These are phyloP conservation scores for Salix caprea DNA, from an alignment of 345 rosid species.

Conservation along the genomic window DNA sequence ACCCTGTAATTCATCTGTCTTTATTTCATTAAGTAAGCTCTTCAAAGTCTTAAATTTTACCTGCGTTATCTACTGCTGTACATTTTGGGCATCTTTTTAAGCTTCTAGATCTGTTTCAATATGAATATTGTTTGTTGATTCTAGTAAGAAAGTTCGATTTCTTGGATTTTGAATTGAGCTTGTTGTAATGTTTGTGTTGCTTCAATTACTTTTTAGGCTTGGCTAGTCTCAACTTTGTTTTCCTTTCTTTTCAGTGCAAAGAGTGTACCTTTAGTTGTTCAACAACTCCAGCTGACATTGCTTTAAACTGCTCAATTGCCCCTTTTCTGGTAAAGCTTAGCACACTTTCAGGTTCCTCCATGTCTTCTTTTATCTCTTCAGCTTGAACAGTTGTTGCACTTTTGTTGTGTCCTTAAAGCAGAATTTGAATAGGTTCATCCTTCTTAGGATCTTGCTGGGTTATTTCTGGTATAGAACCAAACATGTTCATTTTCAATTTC, in stretches of 20 bases:
- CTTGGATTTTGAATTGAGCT: neutral
- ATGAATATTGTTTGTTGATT: neutral
- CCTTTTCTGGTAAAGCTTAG: neutral
- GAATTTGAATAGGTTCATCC: neutral
- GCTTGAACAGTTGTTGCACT: neutral
- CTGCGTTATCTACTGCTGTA: neutral
- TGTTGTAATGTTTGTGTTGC: neutral
- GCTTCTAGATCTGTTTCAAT: slow-evolving; percentile 16
- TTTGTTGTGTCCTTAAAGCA: neutral
- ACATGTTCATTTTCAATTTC: neutral
- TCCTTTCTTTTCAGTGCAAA: slow-evolving; percentile 5
- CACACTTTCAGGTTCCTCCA: neutral
- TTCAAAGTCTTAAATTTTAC: neutral
- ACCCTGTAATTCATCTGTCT: neutral
- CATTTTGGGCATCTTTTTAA: neutral
- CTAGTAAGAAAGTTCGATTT: neutral
- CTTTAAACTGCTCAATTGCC: neutral
- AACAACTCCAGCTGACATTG: slow-evolving; percentile 14
- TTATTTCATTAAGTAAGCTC: neutral
- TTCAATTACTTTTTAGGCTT: neutral
- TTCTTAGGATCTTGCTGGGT: neutral
- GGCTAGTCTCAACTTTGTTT: slow-evolving; percentile 7
- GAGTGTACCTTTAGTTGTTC: slow-evolving; percentile 20
- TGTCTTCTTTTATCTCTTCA: neutral
- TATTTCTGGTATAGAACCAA: neutral